Base-by-base conservation (phyloP, 805 yeast species). In the Dipodascopsis uninucleata region DNA sequence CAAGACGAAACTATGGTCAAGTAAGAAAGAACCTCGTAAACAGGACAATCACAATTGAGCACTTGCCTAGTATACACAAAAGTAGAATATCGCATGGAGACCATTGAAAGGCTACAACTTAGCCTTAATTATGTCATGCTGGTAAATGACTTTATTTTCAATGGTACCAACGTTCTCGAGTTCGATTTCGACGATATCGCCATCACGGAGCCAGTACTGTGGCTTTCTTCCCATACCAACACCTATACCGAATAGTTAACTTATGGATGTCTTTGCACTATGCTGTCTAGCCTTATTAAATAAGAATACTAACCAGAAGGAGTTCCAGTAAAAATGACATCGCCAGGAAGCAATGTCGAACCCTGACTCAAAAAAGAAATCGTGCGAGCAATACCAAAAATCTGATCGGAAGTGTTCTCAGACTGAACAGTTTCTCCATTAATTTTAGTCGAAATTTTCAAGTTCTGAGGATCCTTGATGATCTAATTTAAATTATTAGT, bases 1-100 rank as follows among this genome's bases (percentile, higher is more conserved):
- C n/a, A n/a, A n/a, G n/a, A n/a, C n/a, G n/a, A n/a, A n/a, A n/a
- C n/a, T n/a, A n/a, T n/a, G n/a, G n/a, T n/a, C n/a, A n/a, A n/a
- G n/a, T n/a, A n/a, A n/a, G n/a, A n/a, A n/a, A n/a, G n/a, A n/a
- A n/a, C n/a, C n/a, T n/a, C n/a, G n/a, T n/a, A n/a, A n/a, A n/a
- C n/a, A n/a, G n/a, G n/a, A n/a, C n/a, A n/a, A n/a, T n/a, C n/a
- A n/a, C n/a, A n/a, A n/a, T n/a, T n/a, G n/a, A n/a, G n/a, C n/a
- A n/a, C n/a, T n/a, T n/a, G n/a, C n/a, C n/a, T n/a, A n/a, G 87
- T 82, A 60, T 90, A 97, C 65, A 80, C 87, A 12, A 85, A 96
- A 96, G 88, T 88, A 74, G 39, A 26, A 26, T 10, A 26, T 26
- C n/a, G n/a, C 10, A 10, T 26, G 29, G 10, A 26, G 10, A 10